Conservation (phyloP, 2,329 filamentous ascomycete species). For the Lachnellula arida region DNA sequence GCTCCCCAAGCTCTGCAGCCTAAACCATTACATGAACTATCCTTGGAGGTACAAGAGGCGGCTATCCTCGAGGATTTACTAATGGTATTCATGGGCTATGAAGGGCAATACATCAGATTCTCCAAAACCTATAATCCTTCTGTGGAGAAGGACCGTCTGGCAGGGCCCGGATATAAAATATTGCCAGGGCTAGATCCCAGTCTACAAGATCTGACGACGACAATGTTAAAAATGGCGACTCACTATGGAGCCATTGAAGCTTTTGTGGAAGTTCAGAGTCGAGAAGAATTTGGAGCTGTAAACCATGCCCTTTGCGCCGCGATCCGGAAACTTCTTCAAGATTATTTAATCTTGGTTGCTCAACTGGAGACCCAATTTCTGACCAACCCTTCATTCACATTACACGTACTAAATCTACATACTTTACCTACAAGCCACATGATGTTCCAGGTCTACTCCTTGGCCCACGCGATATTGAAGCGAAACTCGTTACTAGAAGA, state of each 20-base stretch:
- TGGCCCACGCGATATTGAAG: slow-evolving; percentile 83
- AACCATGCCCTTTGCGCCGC: slow-evolving; percentile 96
- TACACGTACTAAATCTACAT: slow-evolving; percentile 90
- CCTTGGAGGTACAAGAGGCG: slow-evolving; percentile 77
- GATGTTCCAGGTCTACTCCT: slow-evolving; percentile 81
- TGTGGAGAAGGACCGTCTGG: slow-evolving; percentile 80
- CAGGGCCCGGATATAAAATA: slow-evolving; percentile 77
- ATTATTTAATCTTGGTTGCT: slow-evolving; percentile 91
- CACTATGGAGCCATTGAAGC: slow-evolving; percentile 88
- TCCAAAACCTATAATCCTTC: slow-evolving; percentile 74
- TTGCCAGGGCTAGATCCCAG: slow-evolving; percentile 84
- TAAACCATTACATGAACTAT: slow-evolving; percentile 63
- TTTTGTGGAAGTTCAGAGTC: slow-evolving; percentile 90
- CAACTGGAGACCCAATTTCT: slow-evolving; percentile 92
- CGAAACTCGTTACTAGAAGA: slow-evolving; percentile 85
- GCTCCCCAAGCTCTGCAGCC: slow-evolving; percentile 68
- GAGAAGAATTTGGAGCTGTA: slow-evolving; percentile 88
- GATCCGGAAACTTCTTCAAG: slow-evolving; percentile 83
- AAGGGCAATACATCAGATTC: slow-evolving; percentile 95
- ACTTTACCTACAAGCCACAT: slow-evolving; percentile 87
- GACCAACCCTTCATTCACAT: slow-evolving; percentile 81
- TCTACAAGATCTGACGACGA: slow-evolving; percentile 76
- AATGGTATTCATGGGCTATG: slow-evolving; percentile 96
- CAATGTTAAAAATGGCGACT: slow-evolving; percentile 90
- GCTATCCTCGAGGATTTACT: slow-evolving; percentile 85